These are phyloP conservation scores for Eucalyptus coolabah DNA, from an alignment of 345 rosid species.

Conservation along the genomic window DNA sequence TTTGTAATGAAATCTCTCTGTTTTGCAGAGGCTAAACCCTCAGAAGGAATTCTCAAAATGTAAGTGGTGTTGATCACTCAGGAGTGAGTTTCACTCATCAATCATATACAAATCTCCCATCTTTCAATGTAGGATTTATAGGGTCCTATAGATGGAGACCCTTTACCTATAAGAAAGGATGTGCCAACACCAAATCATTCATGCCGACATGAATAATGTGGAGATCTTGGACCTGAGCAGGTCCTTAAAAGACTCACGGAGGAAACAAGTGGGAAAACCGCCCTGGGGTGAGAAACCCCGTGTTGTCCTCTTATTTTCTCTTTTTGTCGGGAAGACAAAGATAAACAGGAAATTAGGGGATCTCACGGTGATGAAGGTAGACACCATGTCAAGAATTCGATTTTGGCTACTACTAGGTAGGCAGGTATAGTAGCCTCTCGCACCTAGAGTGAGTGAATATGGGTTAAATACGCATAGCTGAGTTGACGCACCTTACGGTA, in stretches of 20 bases:
- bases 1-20: neutral
- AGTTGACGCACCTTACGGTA: rapidly evolving
- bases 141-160: neutral
- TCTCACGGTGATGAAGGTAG: rapidly evolving
- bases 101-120: neutral
- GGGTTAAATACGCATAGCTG: too few species aligned
- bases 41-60: neutral
- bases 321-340: rapidly evolving
- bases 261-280: too few species aligned
- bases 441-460: rapidly evolving
- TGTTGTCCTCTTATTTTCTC: too few species aligned
- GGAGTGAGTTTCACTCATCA: neutral
- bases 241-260: too few species aligned
- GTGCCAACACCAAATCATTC: neutral
- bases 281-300: too few species aligned
- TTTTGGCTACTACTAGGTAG: rapidly evolving
- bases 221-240: neutral
- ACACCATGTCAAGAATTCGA: rapidly evolving
- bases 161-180: neutral
- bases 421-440: too few species aligned
- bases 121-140: neutral
- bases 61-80: rapidly evolving
- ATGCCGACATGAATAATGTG: neutral
- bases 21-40: neutral
- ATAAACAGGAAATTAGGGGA: rapidly evolving